Conservation (phyloP, 2,329 filamentous ascomycete genomes). For the Curvularia sp. region DNA sequence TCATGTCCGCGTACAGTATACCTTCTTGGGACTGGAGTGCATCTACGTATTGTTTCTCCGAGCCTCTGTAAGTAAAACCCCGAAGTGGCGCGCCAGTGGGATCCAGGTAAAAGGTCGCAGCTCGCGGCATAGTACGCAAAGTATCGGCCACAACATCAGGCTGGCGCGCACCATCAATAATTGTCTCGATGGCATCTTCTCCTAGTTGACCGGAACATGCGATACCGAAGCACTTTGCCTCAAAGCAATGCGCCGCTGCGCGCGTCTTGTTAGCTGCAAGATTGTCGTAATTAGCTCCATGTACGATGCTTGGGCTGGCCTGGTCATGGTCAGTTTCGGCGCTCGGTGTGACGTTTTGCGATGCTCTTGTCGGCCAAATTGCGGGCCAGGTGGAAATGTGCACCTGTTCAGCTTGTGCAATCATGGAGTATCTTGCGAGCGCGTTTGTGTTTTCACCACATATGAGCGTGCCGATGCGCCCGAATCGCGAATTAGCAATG, state of each 20-base stretch:
- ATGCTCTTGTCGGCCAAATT: constrained; percentile 59
- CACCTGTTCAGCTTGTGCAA: constrained; percentile 63
- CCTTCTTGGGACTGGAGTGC: constrained; percentile 58
- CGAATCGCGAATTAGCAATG: constrained; percentile 56
- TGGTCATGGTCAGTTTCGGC: not conserved
- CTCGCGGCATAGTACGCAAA: constrained; percentile 53
- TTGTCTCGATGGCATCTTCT: constrained; percentile 48
- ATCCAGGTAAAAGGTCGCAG: constrained; percentile 61
- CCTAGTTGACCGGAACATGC: constrained; percentile 57
- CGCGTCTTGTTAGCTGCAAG: constrained; percentile 61
- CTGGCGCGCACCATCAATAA: constrained; percentile 41
- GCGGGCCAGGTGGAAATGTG: constrained; percentile 65
- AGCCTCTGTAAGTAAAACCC: constrained; percentile 49
- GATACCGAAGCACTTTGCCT: constrained; percentile 65
- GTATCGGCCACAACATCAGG: constrained; percentile 40
- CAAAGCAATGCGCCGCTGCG: constrained; percentile 64
- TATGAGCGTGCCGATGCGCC: constrained; percentile 60
- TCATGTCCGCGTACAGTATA: constrained; percentile 61
- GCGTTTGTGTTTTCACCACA: constrained; percentile 68
- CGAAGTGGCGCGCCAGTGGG: constrained; percentile 56
- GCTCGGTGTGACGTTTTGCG: not conserved
- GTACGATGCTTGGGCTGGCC: not conserved
- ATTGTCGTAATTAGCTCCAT: constrained; percentile 60
- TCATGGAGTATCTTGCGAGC: constrained; percentile 60
- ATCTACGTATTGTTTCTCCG: constrained; percentile 37